Percentiles rank a stretch among this genome's conserved stretches.
Evolutionary conservation across 306 rosid genomes (phyloP).

Genomic region (Trifolium pratense): DNA sequence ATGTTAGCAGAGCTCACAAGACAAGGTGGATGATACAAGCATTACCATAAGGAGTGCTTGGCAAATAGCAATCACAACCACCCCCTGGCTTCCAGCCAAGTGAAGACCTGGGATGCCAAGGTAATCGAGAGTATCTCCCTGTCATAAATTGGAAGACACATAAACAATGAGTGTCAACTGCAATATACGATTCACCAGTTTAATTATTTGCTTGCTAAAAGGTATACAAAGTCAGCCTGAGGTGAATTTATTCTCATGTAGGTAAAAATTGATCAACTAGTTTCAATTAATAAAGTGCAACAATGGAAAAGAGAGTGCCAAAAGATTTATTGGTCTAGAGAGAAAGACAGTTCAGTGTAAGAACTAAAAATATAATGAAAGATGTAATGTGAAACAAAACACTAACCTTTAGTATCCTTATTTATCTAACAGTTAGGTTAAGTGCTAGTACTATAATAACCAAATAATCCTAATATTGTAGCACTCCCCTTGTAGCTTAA

Average conservation of each 20-base stretch:
- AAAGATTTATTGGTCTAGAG: neutral
- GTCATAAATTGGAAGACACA: constrained; percentile 34
- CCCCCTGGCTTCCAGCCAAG: constrained; percentile 96
- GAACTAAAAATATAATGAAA: constrained; percentile 16
- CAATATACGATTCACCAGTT: constrained; percentile 16
- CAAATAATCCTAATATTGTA: constrained; percentile 5
- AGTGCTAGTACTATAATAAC: neutral
- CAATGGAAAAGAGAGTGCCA: neutral
- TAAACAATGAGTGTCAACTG: constrained; percentile 30
- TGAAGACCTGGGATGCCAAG: constrained; percentile 95
- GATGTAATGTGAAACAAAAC: constrained; percentile 1
- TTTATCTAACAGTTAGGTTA: constrained; percentile 1
- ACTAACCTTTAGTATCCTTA: constrained; percentile 7
- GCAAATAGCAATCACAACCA: constrained; percentile 89
- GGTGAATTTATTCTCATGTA: constrained; percentile 33
- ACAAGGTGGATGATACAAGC: constrained; percentile 32
- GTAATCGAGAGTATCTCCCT: constrained; percentile 96
- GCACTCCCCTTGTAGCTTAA: neutral
- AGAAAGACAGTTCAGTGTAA: neutral
- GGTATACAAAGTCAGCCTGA: constrained; percentile 16
- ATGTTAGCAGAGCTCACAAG: constrained; percentile 24
- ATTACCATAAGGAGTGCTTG: constrained; percentile 90
- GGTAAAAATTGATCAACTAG: constrained; percentile 19
- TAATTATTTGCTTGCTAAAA: neutral
- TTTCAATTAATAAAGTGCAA: constrained; percentile 22